Evolutionary conservation across 306 rosid species (phyloP).

Genomic region (Vicia sativa): DNA sequence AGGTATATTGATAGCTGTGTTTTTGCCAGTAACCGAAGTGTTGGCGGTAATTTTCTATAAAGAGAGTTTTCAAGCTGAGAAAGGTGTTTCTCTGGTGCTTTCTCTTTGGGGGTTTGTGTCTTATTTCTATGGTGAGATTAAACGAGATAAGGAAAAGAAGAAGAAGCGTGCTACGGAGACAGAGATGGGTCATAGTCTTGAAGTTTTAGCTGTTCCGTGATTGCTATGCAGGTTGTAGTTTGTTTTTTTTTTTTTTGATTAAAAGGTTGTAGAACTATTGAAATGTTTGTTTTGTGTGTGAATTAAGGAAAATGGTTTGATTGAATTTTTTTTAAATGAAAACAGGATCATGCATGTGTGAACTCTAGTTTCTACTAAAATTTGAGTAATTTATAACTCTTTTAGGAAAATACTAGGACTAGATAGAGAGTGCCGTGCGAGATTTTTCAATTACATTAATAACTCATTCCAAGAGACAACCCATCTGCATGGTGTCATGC

Average conservation of each 20-base stretch:
- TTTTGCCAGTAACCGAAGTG: conserved; percentile 60
- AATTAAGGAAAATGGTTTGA: no score
- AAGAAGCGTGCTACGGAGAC: neutral
- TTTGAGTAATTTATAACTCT: no score
- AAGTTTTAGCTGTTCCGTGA: conserved; percentile 24
- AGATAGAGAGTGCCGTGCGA: no score
- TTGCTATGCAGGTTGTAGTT: neutral
- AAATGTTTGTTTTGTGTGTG: neutral
- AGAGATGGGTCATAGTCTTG: conserved; percentile 2
- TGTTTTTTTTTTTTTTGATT: no score
- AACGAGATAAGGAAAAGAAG: conserved; percentile 38
- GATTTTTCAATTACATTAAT: no score
- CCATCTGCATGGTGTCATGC: no score
- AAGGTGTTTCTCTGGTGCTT: conserved; percentile 60
- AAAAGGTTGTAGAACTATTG: no score
- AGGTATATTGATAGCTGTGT: conserved; percentile 56
- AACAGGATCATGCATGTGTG: no score
- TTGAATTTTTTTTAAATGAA: no score
- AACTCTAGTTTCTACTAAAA: no score
- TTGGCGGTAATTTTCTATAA: conserved; percentile 65
- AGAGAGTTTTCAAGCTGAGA: conserved; percentile 63
- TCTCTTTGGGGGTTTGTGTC: conserved; percentile 77
- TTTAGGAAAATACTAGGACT: no score
- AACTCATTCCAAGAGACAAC: no score
- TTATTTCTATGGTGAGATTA: conserved; percentile 70